These are phyloP conservation scores for Plasmodium reichenowi DNA, from an alignment of 169 alveolate genomes.

Conservation along the genomic window DNA sequence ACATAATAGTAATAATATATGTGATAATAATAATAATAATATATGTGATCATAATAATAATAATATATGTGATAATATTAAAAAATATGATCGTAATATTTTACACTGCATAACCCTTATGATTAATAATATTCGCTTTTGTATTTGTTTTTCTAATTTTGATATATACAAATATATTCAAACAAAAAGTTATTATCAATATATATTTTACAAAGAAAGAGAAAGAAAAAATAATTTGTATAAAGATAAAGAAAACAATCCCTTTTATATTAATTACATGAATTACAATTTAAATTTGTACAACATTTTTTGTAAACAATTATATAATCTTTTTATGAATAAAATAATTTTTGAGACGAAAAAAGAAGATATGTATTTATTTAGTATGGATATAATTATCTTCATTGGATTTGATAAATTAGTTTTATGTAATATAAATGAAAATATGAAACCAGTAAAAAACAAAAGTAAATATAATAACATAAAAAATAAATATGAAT, in stretches of 20 bases:
- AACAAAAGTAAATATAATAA: too few relatives aligned
- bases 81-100: slow-evolving; percentile 1
- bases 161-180: neutral
- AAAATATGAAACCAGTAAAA: too few relatives aligned
- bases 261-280: neutral
- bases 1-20: too few relatives aligned
- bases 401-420: slow-evolving; percentile 16
- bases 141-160: slow-evolving; percentile 11
- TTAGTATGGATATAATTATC: slow-evolving; percentile 20
- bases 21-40: too few relatives aligned
- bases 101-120: slow-evolving; percentile 18
- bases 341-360: slow-evolving; percentile 31
- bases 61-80: neutral
- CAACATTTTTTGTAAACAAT: slow-evolving; percentile 9
- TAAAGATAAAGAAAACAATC: neutral
- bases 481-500: neutral
- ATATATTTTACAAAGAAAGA: neutral
- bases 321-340: slow-evolving; percentile 22
- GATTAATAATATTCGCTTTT: slow-evolving; percentile 19
- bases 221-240: neutral
- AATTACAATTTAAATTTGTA: neutral
- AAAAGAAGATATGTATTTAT: slow-evolving; percentile 25
- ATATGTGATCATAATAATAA: neutral
- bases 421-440: slow-evolving; percentile 5
- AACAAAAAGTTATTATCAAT: slow-evolving; percentile 10